Percentiles rank a stretch among this genome's conserved stretches.
Evolutionary conservation across 306 rosid genomes (phyloP).

Genomic region (Styphnolobium japonicum): DNA sequence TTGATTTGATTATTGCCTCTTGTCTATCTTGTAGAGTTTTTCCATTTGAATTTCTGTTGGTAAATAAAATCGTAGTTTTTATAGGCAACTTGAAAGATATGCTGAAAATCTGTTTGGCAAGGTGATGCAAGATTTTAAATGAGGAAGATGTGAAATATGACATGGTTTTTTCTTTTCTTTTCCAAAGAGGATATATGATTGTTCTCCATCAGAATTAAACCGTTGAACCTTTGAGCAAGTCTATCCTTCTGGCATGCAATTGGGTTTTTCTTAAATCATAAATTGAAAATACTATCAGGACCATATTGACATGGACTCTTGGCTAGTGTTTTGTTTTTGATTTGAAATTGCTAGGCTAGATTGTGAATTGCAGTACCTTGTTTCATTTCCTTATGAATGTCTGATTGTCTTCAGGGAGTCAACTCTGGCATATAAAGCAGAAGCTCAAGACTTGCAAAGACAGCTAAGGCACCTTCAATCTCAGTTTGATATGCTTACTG

Average conservation of each 20-base stretch:
- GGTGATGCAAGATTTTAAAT: too few species aligned
- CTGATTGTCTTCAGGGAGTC: conserved; percentile 61
- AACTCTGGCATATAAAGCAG: conserved; percentile 68
- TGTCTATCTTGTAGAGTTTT: too few species aligned
- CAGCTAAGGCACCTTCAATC: conserved; percentile 69
- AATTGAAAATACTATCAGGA: background rate
- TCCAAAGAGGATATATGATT: background rate
- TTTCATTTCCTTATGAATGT: background rate
- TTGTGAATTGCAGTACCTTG: background rate
- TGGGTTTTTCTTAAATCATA: background rate
- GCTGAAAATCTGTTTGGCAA: too few species aligned
- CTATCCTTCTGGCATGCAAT: background rate
- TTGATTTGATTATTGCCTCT: too few species aligned
- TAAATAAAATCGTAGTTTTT: too few species aligned
- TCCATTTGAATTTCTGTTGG: too few species aligned
- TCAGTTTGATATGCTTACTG: conserved; percentile 82
- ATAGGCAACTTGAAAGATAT: too few species aligned
- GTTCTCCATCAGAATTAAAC: background rate
- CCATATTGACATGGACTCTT: background rate
- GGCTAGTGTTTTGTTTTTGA: background rate
- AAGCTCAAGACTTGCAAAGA: conserved; percentile 75
- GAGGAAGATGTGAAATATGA: too few species aligned
- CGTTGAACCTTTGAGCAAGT: background rate
- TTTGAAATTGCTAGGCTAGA: background rate
- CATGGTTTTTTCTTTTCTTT: too few species aligned